A percentile compares a stretch with the other conserved stretches of the same genome.
phyloP scores from a whole-genome alignment of 2,329 filamentous ascomycete species.

The Chaetomium sp. region DNA sequence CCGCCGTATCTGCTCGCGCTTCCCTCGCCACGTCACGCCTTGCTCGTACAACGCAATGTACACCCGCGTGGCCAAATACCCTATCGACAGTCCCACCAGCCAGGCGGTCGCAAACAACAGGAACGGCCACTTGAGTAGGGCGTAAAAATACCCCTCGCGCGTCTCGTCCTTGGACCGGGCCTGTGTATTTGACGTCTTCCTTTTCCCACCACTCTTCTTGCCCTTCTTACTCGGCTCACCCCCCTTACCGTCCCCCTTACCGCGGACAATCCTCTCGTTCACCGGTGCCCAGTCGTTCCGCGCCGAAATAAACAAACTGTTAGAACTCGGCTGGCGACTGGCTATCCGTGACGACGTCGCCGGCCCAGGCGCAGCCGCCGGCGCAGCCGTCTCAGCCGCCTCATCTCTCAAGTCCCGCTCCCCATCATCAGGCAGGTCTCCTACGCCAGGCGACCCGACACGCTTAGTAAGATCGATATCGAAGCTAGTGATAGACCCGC shows the following conservation, averaged over 20 bases:
- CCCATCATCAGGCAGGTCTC: conserved; percentile 15
- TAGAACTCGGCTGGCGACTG: conserved; percentile 8
- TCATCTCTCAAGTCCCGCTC: conserved; percentile 20
- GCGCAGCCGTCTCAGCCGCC: conserved; percentile 32
- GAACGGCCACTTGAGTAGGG: conserved; percentile 85
- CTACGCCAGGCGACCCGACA: conserved; percentile 29
- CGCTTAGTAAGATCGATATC: conserved; percentile 37
- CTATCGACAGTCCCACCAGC: conserved; percentile 65
- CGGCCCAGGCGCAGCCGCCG: conserved; percentile 11
- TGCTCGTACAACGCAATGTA: conserved; percentile 95
- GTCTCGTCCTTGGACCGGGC: conserved; percentile 80
- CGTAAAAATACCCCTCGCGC: conserved; percentile 85
- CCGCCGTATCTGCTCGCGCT: conserved; percentile 62
- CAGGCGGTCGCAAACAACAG: conserved; percentile 73
- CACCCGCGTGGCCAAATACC: conserved; percentile 73
- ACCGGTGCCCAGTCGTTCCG: conserved; percentile 95
- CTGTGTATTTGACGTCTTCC: background rate
- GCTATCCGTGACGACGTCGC: conserved; percentile 16
- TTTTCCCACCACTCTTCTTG: background rate
- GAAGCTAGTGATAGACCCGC: conserved; percentile 33
- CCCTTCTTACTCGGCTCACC: conserved; percentile 3
- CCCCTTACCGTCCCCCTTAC: conserved; percentile 8
- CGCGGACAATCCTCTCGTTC: conserved; percentile 55
- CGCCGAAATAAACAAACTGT: conserved; percentile 66
- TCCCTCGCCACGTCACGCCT: conserved; percentile 81